Percentiles rank a stretch among this genome's conserved stretches.
Conservation (phyloP, 805 yeast genomes). For the Candida ovalis region DNA sequence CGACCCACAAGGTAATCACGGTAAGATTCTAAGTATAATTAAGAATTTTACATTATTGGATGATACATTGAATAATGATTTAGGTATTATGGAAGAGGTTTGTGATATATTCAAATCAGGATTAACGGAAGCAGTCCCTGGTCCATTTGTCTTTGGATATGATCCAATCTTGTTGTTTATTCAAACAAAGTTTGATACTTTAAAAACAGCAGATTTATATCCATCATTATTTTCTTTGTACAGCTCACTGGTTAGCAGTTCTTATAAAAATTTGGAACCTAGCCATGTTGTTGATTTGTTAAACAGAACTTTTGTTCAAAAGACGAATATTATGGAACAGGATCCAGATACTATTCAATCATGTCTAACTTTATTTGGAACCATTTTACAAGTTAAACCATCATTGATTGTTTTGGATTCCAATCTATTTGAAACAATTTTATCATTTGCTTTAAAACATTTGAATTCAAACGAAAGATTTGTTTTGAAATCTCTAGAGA, state of each 20-base stretch:
- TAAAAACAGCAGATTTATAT: constrained; percentile 31
- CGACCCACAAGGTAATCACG: constrained; percentile 46
- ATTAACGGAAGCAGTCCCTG: constrained; percentile 55
- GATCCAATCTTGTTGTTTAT: constrained; percentile 40
- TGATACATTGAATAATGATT: constrained; percentile 36
- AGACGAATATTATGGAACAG: constrained; percentile 31
- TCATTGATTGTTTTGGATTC: constrained; percentile 36
- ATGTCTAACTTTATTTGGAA: constrained; percentile 46
- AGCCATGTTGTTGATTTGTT: constrained; percentile 36
- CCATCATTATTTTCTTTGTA: constrained; percentile 43
- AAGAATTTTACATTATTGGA: constrained; percentile 39
- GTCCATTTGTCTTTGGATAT: constrained; percentile 59
- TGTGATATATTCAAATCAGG: constrained; percentile 63
- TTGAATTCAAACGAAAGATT: constrained; percentile 50
- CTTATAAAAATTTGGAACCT: constrained; percentile 29
- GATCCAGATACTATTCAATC: constrained; percentile 63
- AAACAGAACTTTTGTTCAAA: constrained; percentile 34
- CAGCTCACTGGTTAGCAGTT: constrained; percentile 41
- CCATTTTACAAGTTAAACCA: constrained; percentile 48
- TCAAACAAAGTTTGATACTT: constrained; percentile 28
- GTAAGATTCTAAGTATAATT: constrained; percentile 38
- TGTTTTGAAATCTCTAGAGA: constrained; percentile 46
- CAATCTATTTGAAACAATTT: constrained; percentile 16
- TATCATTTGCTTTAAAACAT: constrained; percentile 36
- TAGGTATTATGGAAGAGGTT: constrained; percentile 57